These are phyloP conservation scores for Eucalyptus cloeziana DNA, from an alignment of 345 rosid species.

Conservation along the genomic window DNA sequence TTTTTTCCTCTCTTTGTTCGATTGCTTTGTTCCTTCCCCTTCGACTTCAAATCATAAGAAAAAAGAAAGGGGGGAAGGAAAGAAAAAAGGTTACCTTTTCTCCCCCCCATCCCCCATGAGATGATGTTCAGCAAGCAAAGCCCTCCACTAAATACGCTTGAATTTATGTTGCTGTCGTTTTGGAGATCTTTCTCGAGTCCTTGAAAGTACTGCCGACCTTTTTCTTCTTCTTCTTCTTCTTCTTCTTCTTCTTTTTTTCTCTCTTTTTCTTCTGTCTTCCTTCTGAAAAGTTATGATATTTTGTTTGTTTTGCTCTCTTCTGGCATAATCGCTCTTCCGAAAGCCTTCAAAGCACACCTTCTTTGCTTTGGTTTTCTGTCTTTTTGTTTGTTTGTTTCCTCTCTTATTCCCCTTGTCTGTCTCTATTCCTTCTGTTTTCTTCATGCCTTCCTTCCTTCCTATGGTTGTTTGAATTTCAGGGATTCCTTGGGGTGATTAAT, in stretches of 20 bases:
- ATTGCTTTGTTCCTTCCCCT: neutral
- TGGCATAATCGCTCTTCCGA: neutral
- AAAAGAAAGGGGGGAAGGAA: neutral
- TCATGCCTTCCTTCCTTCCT: neutral
- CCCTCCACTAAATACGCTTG: neutral
- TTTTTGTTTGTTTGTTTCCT: neutral
- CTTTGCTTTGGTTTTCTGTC: neutral
- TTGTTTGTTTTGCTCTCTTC: neutral
- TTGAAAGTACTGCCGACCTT: neutral
- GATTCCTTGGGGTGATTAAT: slow-evolving; percentile 4
- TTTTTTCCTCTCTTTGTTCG: neutral
- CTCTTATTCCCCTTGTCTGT: neutral
- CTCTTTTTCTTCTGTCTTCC: neutral
- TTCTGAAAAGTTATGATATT: neutral
- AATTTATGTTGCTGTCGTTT: neutral
- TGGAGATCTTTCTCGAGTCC: neutral
- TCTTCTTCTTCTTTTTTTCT: neutral
- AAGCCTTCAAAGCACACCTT: neutral
- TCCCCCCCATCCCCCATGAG: neutral
- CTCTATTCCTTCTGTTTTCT: neutral
- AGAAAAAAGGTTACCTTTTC: neutral
- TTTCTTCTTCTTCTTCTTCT: neutral
- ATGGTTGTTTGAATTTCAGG: neutral
- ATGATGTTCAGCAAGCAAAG: neutral
- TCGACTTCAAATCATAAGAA: neutral